Evolutionary conservation across 75 land plant species (phyloP).

Genomic region (Picea glauca): DNA sequence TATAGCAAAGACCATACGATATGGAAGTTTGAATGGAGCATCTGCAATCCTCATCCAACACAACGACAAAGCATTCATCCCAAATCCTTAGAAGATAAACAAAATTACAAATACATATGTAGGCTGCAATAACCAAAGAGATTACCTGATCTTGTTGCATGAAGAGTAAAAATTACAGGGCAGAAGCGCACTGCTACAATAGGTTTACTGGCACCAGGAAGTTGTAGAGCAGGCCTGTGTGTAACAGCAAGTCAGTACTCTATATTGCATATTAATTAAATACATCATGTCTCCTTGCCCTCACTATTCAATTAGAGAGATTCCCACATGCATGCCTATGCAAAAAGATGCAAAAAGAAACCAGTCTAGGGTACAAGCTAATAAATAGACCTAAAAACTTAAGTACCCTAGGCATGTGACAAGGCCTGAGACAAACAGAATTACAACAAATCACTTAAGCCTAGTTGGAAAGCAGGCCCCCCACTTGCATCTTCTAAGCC

Average conservation of each 20-base stretch:
- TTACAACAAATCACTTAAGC: no score
- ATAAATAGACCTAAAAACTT: no score
- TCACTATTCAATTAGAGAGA: not conserved
- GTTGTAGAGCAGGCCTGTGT: conserved; percentile 71
- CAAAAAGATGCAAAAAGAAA: no score
- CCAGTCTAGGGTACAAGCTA: no score
- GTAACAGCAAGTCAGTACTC: not conserved
- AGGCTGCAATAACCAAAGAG: not conserved
- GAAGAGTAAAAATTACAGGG: conserved; percentile 60
- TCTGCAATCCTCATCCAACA: conserved; percentile 25
- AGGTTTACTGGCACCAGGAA: conserved; percentile 82
- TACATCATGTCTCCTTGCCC: not conserved
- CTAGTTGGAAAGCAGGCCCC: no score
- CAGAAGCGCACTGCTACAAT: conserved; percentile 89
- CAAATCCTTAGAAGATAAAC: not conserved
- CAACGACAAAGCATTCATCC: not conserved
- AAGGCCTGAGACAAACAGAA: no score
- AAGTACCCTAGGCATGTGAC: no score
- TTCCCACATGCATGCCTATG: no score
- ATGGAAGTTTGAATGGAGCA: conserved; percentile 74
- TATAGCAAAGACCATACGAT: conserved; percentile 91
- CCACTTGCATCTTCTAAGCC: no score
- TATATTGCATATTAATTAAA: not conserved
- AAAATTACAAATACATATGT: not conserved
- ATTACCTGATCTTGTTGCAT: conserved; percentile 46